Conservation (phyloP, 106 monocot species). For the Vanilla planifolia region DNA sequence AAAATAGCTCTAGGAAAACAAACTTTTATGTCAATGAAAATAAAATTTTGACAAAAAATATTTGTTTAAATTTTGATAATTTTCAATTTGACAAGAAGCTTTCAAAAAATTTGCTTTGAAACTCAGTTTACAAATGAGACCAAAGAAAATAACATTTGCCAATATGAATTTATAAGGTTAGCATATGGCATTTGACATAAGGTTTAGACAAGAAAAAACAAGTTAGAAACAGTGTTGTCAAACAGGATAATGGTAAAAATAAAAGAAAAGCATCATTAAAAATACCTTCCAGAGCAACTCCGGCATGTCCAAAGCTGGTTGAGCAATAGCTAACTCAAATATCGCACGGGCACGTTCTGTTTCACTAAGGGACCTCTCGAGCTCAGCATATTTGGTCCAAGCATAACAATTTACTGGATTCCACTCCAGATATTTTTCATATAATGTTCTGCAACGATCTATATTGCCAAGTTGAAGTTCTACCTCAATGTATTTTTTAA, state of each 20-base stretch:
- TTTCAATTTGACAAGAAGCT: too few species aligned
- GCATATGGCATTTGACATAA: too few species aligned
- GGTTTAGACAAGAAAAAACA: too few species aligned
- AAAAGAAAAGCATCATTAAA: background rate
- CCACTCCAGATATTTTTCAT: conserved; percentile 96
- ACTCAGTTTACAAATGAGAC: too few species aligned
- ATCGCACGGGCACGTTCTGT: conserved; percentile 80
- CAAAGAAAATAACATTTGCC: too few species aligned
- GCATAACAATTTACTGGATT: conserved; percentile 90
- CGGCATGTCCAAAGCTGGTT: conserved; percentile 91
- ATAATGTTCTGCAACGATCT: conserved; percentile 62
- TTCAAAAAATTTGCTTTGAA: too few species aligned
- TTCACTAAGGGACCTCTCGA: conserved; percentile 73
- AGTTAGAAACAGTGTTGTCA: too few species aligned
- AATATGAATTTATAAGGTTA: too few species aligned
- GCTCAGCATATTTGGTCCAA: conserved; percentile 93
- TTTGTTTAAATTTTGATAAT: too few species aligned
- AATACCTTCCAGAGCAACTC: conserved; percentile 93
- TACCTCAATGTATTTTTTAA: conserved; percentile 93
- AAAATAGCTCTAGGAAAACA: too few species aligned
- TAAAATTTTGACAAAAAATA: too few species aligned
- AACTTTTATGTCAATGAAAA: too few species aligned
- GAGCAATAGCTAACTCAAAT: conserved; percentile 84
- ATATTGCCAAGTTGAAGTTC: conserved; percentile 85
- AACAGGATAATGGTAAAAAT: background rate